Evolutionary conservation across 345 rosid genomes (phyloP).

Genomic region (Clarkia xantiana): DNA sequence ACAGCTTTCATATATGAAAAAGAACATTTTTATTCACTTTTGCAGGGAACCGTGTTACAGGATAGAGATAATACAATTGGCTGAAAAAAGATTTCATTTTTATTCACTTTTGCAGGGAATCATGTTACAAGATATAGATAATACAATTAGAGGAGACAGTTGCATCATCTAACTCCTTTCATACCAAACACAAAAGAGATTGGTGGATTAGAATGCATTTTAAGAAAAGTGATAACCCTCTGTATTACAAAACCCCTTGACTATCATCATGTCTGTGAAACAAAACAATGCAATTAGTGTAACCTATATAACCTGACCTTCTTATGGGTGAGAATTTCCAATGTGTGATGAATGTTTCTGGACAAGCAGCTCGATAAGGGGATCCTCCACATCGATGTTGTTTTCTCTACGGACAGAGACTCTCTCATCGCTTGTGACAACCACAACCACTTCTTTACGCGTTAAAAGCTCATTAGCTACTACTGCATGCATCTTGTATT

Average conservation of each 20-base stretch:
- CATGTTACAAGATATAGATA: too few species aligned
- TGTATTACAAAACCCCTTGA: too few species aligned
- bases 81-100: not conserved
- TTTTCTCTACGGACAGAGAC: slow-evolving; percentile 45
- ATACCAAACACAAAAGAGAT: too few species aligned
- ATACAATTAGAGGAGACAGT: too few species aligned
- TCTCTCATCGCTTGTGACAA: slow-evolving; percentile 37
- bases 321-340: not conserved
- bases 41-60: too few species aligned
- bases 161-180: too few species aligned
- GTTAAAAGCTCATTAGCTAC: slow-evolving; percentile 73
- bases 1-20: not conserved
- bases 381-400: slow-evolving; percentile 61
- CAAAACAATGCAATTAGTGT: not conserved
- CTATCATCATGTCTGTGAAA: too few species aligned
- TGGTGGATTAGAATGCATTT: too few species aligned
- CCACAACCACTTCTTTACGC: slow-evolving; percentile 64
- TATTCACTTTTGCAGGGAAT: too few species aligned
- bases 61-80: not conserved
- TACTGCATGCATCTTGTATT: slow-evolving; percentile 61
- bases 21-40: too few species aligned
- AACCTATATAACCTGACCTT: not conserved
- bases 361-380: slow-evolving; percentile 47
- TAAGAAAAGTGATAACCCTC: too few species aligned
- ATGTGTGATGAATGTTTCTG: slow-evolving; percentile 43